Evolutionary conservation across 441 rosid genomes (phyloP).

Genomic region (Dalechampia spathulata): DNA sequence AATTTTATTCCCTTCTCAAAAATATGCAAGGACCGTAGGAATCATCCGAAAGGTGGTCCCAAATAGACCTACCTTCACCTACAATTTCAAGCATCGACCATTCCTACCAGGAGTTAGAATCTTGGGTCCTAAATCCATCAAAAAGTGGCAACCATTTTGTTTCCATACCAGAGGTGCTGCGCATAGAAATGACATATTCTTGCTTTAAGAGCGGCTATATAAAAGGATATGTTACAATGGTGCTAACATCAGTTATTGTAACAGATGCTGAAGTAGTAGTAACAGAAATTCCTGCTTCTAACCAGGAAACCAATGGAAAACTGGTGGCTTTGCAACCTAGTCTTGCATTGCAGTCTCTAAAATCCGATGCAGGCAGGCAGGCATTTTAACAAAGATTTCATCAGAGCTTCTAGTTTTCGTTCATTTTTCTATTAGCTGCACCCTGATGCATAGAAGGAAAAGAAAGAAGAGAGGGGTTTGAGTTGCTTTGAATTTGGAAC

Average conservation of each 20-base stretch:
- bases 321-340: too few relatives aligned
- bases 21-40: too few relatives aligned
- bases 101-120: background rate
- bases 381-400: background rate
- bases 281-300: too few relatives aligned
- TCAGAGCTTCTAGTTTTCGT: too few relatives aligned
- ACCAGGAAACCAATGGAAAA: too few relatives aligned
- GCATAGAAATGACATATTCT: background rate
- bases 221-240: too few relatives aligned
- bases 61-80: background rate
- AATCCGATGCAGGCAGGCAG: too few relatives aligned
- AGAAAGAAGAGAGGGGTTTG: constrained; percentile 1
- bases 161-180: background rate
- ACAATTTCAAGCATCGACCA: background rate
- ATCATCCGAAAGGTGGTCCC: background rate
- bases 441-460: background rate
- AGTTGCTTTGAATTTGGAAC: background rate
- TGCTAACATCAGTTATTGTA: too few relatives aligned
- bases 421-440: background rate
- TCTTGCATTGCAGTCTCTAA: too few relatives aligned
- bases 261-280: too few relatives aligned
- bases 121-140: background rate
- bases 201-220: background rate
- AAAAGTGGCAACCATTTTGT: background rate
- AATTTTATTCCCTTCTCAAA: background rate